Conservation (phyloP, 2,329 filamentous ascomycete genomes). For the Ustulina deusta region DNA sequence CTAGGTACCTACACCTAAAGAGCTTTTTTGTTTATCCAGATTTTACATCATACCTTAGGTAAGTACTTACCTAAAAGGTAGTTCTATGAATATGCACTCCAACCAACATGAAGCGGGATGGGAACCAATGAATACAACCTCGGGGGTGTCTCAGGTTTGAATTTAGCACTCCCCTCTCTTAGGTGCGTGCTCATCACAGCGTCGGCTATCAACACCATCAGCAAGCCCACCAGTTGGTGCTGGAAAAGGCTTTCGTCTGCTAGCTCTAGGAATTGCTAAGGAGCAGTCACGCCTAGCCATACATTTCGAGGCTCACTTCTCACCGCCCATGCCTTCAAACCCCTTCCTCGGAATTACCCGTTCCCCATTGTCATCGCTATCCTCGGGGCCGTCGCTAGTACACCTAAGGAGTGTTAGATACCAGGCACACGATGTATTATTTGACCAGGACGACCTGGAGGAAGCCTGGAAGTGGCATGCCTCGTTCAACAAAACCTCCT, state of each 20-base stretch:
- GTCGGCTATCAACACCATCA: too few relatives aligned
- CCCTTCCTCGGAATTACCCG: conserved; percentile 6
- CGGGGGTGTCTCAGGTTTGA: not conserved
- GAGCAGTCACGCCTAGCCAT: not conserved
- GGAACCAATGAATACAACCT: not conserved
- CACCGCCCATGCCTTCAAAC: conserved; percentile 29
- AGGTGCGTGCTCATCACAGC: too few relatives aligned
- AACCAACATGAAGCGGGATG: not conserved
- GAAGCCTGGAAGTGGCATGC: conserved; percentile 66
- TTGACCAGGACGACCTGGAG: conserved; percentile 63
- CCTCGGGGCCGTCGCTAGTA: conserved; percentile 10
- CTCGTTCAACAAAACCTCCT: conserved; percentile 56
- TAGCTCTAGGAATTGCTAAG: not conserved
- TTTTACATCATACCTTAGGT: too few relatives aligned
- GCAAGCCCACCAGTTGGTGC: too few relatives aligned
- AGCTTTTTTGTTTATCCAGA: too few relatives aligned
- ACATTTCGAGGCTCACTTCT: not conserved
- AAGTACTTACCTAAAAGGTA: too few relatives aligned
- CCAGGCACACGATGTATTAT: conserved; percentile 61
- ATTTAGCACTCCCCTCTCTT: not conserved
- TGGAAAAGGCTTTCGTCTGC: not conserved
- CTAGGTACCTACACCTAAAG: too few relatives aligned
- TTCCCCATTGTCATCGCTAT: not conserved
- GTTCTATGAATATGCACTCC: not conserved
- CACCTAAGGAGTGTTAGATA: conserved; percentile 45